phyloP scores from a whole-genome alignment of 1,139 yeast genomes.

The Lodderomyces elongisporus region DNA sequence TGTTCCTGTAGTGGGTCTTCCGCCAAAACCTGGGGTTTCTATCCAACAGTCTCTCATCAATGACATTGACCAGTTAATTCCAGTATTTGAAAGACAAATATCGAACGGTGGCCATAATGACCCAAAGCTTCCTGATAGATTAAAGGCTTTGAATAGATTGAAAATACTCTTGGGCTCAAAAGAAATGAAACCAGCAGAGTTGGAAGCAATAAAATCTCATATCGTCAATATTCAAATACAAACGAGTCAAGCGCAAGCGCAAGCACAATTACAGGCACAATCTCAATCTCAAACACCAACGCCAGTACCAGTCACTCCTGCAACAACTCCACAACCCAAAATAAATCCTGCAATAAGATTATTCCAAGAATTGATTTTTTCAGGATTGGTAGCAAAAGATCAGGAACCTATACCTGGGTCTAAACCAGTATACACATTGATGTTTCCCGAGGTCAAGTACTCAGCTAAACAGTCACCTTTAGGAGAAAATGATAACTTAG shows the following conservation, averaged over 20 bases:
- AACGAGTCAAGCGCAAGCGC: constrained; percentile 19
- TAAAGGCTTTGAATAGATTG: constrained; percentile 43
- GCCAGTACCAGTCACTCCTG: constrained; percentile 8
- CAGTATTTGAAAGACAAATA: constrained; percentile 31
- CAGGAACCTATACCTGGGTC: constrained; percentile 44
- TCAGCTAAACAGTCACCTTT: constrained; percentile 16
- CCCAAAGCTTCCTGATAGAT: constrained; percentile 30
- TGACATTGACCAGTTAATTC: constrained; percentile 42
- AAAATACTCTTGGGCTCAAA: constrained; percentile 33
- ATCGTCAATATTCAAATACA: constrained; percentile 28
- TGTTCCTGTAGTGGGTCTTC: neutral
- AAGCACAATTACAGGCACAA: constrained; percentile 8
- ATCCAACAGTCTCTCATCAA: constrained; percentile 27
- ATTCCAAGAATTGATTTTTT: constrained; percentile 30
- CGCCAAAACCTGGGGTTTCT: constrained; percentile 5
- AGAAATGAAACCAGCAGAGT: constrained; percentile 37
- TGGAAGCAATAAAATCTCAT: constrained; percentile 36
- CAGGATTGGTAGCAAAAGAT: constrained; percentile 37
- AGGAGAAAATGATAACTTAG: constrained; percentile 22
- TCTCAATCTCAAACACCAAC: too few relatives aligned
- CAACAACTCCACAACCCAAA: constrained; percentile 10
- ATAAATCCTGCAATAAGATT: constrained; percentile 14
- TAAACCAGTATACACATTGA: constrained; percentile 32
- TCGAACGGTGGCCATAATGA: constrained; percentile 23
- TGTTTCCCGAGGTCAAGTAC: constrained; percentile 33